Evolutionary conservation across 257 asterid genomes (phyloP).

Genomic region (Solanum piurae): DNA sequence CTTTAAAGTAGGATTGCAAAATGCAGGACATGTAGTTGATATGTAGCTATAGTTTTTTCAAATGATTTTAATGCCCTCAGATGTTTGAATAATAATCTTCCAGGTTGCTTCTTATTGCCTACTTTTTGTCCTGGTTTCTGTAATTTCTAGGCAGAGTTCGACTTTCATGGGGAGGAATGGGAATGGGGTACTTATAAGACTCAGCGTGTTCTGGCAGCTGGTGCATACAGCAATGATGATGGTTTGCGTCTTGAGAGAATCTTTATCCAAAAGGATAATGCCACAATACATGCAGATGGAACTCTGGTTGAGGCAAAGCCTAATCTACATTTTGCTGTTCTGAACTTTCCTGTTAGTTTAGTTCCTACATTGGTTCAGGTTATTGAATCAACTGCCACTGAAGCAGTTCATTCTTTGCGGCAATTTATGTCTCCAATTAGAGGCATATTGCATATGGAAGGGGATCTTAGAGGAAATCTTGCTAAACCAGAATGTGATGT

Average conservation of each 20-base stretch:
- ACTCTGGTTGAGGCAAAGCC: slow-evolving; percentile 91
- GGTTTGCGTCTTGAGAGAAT: slow-evolving; percentile 96
- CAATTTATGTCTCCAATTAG: slow-evolving; percentile 82
- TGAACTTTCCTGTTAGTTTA: slow-evolving; percentile 88
- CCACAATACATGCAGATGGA: slow-evolving; percentile 98
- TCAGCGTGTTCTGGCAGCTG: slow-evolving; percentile 94
- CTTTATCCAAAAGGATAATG: slow-evolving; percentile 92
- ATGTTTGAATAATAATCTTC: not conserved
- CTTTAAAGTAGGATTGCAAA: not conserved
- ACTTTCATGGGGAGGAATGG: slow-evolving; percentile 98
- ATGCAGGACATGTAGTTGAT: not conserved
- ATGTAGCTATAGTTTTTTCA: not conserved
- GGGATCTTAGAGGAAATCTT: slow-evolving; percentile 95
- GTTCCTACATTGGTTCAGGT: slow-evolving; percentile 90
- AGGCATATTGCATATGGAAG: slow-evolving; percentile 98
- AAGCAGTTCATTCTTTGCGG: slow-evolving; percentile 82
- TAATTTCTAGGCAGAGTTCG: slow-evolving; percentile 70
- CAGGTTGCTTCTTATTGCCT: not conserved
- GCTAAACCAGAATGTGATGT: slow-evolving; percentile 97
- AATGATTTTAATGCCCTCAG: not conserved
- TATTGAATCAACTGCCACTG: slow-evolving; percentile 86
- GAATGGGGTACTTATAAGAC: slow-evolving; percentile 97
- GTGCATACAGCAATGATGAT: slow-evolving; percentile 87
- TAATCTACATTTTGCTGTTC: slow-evolving; percentile 90
- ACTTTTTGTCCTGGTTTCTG: not conserved